Evolutionary conservation across 164 flowering plant species (phyloP).

Genomic region (Nymphaea thermarum): DNA sequence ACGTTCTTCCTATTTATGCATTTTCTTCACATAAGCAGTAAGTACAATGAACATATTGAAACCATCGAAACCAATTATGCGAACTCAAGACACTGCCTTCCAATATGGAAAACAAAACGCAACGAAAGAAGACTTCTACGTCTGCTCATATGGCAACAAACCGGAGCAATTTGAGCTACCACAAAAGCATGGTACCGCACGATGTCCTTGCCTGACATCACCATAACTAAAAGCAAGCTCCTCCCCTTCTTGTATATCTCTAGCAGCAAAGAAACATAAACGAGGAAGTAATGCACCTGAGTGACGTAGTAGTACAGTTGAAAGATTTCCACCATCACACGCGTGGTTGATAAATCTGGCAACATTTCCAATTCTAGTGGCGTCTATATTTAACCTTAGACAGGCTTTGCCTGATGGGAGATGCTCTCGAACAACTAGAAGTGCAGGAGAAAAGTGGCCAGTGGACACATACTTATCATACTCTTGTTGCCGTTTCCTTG

Average conservation of each 20-base stretch:
- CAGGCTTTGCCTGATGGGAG: slow-evolving; percentile 84
- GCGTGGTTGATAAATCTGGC: slow-evolving; percentile 88
- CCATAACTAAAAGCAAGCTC: slow-evolving; percentile 93
- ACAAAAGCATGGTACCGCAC: slow-evolving; percentile 59
- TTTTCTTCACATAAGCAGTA: too few relatives aligned
- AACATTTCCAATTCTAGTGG: slow-evolving; percentile 67
- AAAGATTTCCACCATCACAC: slow-evolving; percentile 87
- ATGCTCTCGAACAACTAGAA: slow-evolving; percentile 86
- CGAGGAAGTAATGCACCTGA: slow-evolving; percentile 68
- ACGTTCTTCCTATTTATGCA: too few relatives aligned
- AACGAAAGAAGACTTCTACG: slow-evolving; percentile 17
- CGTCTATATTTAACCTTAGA: slow-evolving; percentile 78
- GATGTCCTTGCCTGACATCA: slow-evolving; percentile 15
- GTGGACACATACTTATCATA: slow-evolving; percentile 42
- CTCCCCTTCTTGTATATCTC: slow-evolving; percentile 58
- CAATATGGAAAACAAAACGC: background rate
- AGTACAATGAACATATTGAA: background rate
- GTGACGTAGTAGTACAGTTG: slow-evolving; percentile 46
- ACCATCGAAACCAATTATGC: background rate
- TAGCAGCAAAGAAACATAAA: slow-evolving; percentile 74
- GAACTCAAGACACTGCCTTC: background rate
- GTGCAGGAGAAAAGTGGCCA: slow-evolving; percentile 48
- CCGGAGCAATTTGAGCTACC: slow-evolving; percentile 63
- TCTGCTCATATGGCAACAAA: slow-evolving; percentile 62
- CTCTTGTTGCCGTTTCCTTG: slow-evolving; percentile 48